A percentile compares a stretch with the other conserved stretches of the same genome.
phyloP scores from a whole-genome alignment of 371 early-diverging fungal species.

The Zychaea mexicana region DNA sequence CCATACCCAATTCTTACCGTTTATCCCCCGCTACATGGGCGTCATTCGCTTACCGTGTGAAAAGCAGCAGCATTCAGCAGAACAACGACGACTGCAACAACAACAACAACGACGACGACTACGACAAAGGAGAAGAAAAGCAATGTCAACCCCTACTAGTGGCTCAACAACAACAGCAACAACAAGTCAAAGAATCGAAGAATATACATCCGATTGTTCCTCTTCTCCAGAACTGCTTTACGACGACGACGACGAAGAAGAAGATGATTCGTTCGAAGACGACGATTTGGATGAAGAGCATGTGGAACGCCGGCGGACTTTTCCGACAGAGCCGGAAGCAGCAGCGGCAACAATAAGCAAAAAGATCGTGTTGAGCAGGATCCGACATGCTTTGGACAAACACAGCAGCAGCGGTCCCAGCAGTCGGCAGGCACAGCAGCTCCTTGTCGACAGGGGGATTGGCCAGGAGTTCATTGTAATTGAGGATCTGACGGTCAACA shows the following conservation, averaged over 20 bases:
- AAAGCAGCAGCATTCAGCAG: not conserved
- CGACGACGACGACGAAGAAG: not conserved
- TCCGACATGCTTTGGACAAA: not conserved
- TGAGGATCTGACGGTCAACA: constrained; percentile 87
- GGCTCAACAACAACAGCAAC: no score
- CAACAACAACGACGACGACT: not conserved
- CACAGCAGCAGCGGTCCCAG: not conserved
- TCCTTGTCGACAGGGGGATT: not conserved
- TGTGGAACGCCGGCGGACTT: not conserved
- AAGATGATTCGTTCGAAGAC: not conserved
- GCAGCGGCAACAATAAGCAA: no score
- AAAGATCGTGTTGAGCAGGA: not conserved
- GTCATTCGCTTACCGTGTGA: constrained; percentile 23
- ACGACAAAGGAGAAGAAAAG: no score
- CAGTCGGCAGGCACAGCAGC: not conserved
- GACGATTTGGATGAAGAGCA: constrained; percentile 2
- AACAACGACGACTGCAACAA: not conserved
- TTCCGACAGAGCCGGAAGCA: not conserved
- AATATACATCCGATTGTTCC: not conserved
- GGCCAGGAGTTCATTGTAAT: constrained; percentile 81
- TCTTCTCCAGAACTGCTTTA: not conserved
- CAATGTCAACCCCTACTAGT: no score
- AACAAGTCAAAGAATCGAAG: not conserved
- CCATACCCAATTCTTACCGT: constrained; percentile 30
- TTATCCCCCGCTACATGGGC: constrained; percentile 38